Evolutionary conservation across 306 rosid genomes (phyloP).

Genomic region (Lathyrus sativus): DNA sequence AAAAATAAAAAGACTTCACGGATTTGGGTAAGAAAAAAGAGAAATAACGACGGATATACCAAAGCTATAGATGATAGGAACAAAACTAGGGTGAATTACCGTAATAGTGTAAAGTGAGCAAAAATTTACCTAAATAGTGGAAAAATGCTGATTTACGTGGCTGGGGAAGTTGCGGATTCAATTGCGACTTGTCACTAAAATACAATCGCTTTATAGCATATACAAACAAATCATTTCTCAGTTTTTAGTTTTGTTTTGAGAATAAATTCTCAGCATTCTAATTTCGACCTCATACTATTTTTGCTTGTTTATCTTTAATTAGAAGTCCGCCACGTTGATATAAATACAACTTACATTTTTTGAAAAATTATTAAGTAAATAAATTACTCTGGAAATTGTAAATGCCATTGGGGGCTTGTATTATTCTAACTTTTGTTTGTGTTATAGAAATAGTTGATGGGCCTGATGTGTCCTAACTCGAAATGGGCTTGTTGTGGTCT

Average conservation of each 20-base stretch:
- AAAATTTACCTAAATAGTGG: not conserved
- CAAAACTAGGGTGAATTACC: not conserved
- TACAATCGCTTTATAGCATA: not conserved
- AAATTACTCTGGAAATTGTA: not conserved
- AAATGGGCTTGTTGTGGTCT: not conserved
- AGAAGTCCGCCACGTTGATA: not conserved
- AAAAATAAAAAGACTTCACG: not conserved
- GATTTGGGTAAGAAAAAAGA: not conserved
- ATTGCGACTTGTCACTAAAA: not conserved
- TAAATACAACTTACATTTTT: not conserved
- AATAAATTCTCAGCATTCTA: not conserved
- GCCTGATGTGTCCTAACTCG: not conserved
- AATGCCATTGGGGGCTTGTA: not conserved
- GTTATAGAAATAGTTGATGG: not conserved
- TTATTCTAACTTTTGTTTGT: not conserved
- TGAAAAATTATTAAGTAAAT: not conserved
- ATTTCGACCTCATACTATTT: not conserved
- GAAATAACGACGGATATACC: constrained; percentile 10
- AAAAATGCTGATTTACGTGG: not conserved
- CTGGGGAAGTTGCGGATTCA: not conserved
- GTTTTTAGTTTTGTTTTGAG: not conserved
- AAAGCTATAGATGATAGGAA: not conserved
- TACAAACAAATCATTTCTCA: not conserved
- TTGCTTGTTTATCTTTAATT: not conserved
- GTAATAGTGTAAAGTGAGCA: not conserved